Base-by-base conservation (phyloP, 208 protist genomes). In the Eutreptiella sp. region DNA sequence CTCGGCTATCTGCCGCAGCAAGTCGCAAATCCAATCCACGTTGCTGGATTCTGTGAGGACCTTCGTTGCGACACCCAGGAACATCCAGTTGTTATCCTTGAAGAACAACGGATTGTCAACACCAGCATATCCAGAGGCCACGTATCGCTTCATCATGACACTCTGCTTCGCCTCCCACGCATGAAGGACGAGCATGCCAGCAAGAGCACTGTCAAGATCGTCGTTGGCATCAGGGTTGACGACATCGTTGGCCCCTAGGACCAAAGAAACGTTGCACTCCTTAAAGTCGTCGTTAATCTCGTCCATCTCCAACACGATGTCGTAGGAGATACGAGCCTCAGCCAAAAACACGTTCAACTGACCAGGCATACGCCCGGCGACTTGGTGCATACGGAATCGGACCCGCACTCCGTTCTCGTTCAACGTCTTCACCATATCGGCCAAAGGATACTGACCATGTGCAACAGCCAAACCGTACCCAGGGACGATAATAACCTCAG, bases 301-400 rank as follows among this genome's bases (percentile, higher is more conserved):
- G 0, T 95, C 89, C 90, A 95, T 94, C 52, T 93, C 87, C 27
- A 75, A 43, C 2, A 96, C 87, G n/a, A 94, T 85, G 41, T 95
- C 88, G 53, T 96, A 96, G 4, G 88, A 87, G 16, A 95, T 74
- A 42, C 76, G 70, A 1, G 85, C 85, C 68, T 94, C 87, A 27
- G 77, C 76, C 1, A 95, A 68, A 1, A 95, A 54, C 32, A 95
- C 87, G 63, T 95, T 95, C n/a, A 95, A 68, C 43, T 95, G 90
- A 14, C 90, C 87, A 11, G 79, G 84, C 76, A 86, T 79, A 47
- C 85, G 54, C n/a, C 87, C 88, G 19, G 89, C 88, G 1, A 95
- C 89, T 7, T 89, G 85, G 31, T 94, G 88, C 50, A 94, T 89
- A 34, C 47, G 75, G 41, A 94, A 94, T 2, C 48, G 46, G 19